These are phyloP conservation scores for Exophiala phaeomuriformis DNA, from an alignment of 2,329 filamentous ascomycete genomes.

Conservation along the genomic window DNA sequence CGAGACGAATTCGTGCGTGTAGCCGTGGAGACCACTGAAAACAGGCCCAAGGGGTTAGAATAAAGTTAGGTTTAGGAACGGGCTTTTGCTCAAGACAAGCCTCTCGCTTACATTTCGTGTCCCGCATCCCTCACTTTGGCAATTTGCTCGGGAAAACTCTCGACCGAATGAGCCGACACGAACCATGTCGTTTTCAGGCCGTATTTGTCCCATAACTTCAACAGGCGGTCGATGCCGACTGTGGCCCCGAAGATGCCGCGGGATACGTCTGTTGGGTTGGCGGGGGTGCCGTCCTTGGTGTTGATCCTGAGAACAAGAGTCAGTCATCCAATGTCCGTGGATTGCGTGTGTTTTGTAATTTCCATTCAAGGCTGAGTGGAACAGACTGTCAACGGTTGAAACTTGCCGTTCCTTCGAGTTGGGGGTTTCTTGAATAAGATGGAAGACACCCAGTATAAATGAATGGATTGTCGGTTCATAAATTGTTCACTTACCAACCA, in stretches of 20 bases:
- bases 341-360: no score
- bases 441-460: no score
- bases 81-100: not conserved
- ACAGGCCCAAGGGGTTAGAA: not conserved
- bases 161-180: conserved; percentile 51
- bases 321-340: not conserved
- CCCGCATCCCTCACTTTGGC: conserved; percentile 49
- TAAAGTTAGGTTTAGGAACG: not conserved
- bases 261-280: conserved; percentile 59
- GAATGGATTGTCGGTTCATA: no score
- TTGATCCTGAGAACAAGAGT: conserved; percentile 10
- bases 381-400: no score
- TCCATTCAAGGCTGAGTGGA: no score
- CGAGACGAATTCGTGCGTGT: conserved; percentile 38
- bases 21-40: conserved; percentile 36
- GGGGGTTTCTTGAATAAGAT: no score
- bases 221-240: conserved; percentile 56
- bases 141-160: conserved; percentile 47
- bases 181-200: conserved; percentile 43
- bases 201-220: conserved; percentile 50
- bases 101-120: conserved; percentile 47
- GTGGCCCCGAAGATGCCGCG: conserved; percentile 63
- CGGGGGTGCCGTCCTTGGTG: conserved; percentile 17
- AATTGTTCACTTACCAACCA: conserved; percentile 54
- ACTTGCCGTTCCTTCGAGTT: no score